These are phyloP conservation scores for Stachybotrys elegans DNA, from an alignment of 2,329 filamentous ascomycete species.

Conservation along the genomic window DNA sequence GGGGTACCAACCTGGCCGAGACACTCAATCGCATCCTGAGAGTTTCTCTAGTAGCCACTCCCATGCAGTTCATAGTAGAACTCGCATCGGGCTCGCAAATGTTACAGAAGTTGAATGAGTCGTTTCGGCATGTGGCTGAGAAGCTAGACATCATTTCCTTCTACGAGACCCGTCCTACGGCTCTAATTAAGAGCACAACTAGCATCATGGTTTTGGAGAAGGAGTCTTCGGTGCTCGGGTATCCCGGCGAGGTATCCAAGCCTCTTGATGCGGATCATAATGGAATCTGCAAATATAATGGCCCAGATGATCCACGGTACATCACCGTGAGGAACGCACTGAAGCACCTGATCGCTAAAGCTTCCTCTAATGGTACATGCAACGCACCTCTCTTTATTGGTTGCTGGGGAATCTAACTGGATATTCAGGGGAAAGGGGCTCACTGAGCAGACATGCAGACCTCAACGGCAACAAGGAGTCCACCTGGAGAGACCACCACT, in stretches of 20 bases:
- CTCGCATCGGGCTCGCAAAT: neutral
- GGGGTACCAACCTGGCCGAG: neutral
- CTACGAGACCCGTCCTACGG: neutral
- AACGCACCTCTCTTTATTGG: no score
- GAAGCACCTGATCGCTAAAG: no score
- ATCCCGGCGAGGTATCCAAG: constrained; percentile 31
- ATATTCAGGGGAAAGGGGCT: no score
- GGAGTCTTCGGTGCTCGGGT: constrained; percentile 37
- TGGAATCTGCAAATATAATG: constrained; percentile 34
- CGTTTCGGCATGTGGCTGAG: neutral
- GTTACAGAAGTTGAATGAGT: neutral
- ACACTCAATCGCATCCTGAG: neutral
- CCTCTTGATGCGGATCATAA: constrained; percentile 36
- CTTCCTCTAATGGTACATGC: no score
- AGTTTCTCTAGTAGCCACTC: neutral
- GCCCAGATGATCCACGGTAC: constrained; percentile 31
- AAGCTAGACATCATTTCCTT: neutral
- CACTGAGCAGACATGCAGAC: no score
- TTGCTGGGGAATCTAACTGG: no score
- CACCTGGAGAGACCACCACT: no score
- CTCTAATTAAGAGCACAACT: no score
- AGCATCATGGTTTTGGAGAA: constrained; percentile 33
- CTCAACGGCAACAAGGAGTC: no score
- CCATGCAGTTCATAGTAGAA: neutral
- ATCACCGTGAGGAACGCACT: constrained; percentile 23